phyloP scores from a whole-genome alignment of 1,139 yeast genomes.

The Protomyces inundatus region DNA sequence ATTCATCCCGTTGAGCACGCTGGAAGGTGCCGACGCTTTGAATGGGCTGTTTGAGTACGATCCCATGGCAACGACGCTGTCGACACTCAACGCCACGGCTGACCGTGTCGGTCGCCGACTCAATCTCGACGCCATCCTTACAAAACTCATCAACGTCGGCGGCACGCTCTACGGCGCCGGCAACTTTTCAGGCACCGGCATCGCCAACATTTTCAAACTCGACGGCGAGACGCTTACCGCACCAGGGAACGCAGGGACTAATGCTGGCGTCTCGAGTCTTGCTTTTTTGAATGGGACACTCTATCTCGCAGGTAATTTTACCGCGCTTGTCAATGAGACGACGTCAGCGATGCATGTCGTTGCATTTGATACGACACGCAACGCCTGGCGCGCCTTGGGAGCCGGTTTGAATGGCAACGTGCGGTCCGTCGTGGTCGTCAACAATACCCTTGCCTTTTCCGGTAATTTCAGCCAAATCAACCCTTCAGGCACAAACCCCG shows the following conservation, averaged over 20 bases:
- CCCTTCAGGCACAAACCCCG: not conserved
- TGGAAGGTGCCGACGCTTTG: constrained; percentile 40
- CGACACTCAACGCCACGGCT: constrained; percentile 54
- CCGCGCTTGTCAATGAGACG: constrained; percentile 36
- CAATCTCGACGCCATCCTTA: constrained; percentile 45
- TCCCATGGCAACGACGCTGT: constrained; percentile 51
- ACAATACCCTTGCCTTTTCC: constrained; percentile 43
- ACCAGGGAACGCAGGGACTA: constrained; percentile 42
- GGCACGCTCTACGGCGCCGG: constrained; percentile 31
- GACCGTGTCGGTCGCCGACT: constrained; percentile 55
- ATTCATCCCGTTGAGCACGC: constrained; percentile 46
- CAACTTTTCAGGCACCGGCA: constrained; percentile 26
- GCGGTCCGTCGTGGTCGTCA: constrained; percentile 31
- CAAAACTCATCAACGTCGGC: constrained; percentile 32
- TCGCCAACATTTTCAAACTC: constrained; percentile 34
- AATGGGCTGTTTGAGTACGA: constrained; percentile 83
- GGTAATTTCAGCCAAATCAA: constrained; percentile 35
- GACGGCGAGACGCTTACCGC: constrained; percentile 35
- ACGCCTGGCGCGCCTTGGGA: constrained; percentile 34
- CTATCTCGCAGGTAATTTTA: constrained; percentile 43
- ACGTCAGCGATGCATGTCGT: constrained; percentile 35
- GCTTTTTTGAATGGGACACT: constrained; percentile 36
- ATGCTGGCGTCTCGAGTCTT: constrained; percentile 41
- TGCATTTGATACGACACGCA: constrained; percentile 36
- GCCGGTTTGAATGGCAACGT: constrained; percentile 37